Conservation (phyloP, 2,329 filamentous ascomycete genomes). For the Neopestalotiopsis sp. region DNA sequence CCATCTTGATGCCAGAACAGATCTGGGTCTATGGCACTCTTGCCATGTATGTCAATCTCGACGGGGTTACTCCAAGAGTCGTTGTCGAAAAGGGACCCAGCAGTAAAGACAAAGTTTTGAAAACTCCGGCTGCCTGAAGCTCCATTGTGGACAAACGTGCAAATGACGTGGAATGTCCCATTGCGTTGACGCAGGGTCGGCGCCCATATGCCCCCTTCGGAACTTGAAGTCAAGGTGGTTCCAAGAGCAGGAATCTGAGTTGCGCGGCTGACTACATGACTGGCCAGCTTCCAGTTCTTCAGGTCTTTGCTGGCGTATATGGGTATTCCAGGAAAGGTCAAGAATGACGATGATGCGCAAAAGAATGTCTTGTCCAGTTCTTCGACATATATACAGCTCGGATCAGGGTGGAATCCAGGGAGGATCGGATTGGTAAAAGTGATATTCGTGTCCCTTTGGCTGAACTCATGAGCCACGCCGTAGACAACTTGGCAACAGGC, state of each 20-base stretch:
- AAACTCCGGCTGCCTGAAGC: slow-evolving; percentile 19
- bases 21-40: slow-evolving; percentile 44
- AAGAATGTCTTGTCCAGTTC: slow-evolving; percentile 51
- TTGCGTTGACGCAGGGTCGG: slow-evolving; percentile 37
- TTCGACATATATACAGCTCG: slow-evolving; percentile 46
- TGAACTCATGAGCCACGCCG: too few species aligned
- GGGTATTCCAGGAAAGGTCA: slow-evolving; percentile 56
- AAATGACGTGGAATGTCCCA: slow-evolving; percentile 38
- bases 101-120: slow-evolving; percentile 40
- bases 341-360: slow-evolving; percentile 57
- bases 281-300: slow-evolving; percentile 50
- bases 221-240: slow-evolving; percentile 20
- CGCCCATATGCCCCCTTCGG: slow-evolving; percentile 37
- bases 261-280: slow-evolving; percentile 42
- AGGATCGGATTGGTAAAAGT: slow-evolving; percentile 47
- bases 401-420: slow-evolving; percentile 56
- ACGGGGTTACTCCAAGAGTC: slow-evolving; percentile 46
- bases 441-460: background rate
- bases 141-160: slow-evolving; percentile 31
- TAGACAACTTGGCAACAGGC: too few species aligned
- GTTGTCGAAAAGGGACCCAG: slow-evolving; percentile 43
- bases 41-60: slow-evolving; percentile 33
- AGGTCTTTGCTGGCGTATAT: slow-evolving; percentile 59
- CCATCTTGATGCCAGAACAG: slow-evolving; percentile 46
- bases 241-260: slow-evolving; percentile 43